These are phyloP conservation scores for Arthrobotrys conoides DNA, from an alignment of 2,329 filamentous ascomycete genomes.

Conservation along the genomic window DNA sequence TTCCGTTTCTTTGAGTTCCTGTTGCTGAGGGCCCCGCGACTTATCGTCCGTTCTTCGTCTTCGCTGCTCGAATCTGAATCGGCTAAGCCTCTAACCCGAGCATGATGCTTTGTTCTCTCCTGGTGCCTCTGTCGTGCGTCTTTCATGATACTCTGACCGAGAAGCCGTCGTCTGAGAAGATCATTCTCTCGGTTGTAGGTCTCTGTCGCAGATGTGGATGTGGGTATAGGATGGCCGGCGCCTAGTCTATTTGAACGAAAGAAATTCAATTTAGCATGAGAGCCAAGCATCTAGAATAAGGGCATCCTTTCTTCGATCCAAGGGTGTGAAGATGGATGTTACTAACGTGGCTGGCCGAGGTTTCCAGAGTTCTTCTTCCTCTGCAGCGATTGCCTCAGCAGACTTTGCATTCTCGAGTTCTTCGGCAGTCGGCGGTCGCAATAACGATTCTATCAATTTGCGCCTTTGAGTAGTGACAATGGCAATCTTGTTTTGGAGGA, in stretches of 20 bases:
- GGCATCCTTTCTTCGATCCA: background rate
- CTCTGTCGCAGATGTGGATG: conserved; percentile 66
- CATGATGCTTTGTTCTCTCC: conserved; percentile 36
- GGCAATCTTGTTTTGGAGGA: conserved; percentile 72
- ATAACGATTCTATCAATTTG: conserved; percentile 72
- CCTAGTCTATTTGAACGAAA: conserved; percentile 67
- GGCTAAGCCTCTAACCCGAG: background rate
- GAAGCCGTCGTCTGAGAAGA: conserved; percentile 68
- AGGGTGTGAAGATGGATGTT: background rate
- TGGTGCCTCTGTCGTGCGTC: conserved; percentile 51
- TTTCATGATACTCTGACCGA: conserved; percentile 65
- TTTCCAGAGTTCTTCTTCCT: conserved; percentile 72
- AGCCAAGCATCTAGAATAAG: background rate
- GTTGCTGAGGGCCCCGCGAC: conserved; percentile 23
- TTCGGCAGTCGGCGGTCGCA: conserved; percentile 68
- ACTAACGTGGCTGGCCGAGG: conserved; percentile 72
- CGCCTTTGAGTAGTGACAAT: conserved; percentile 72
- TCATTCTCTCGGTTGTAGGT: conserved; percentile 68
- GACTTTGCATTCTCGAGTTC: conserved; percentile 66
- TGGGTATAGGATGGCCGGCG: conserved; percentile 69
- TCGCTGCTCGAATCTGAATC: conserved; percentile 16
- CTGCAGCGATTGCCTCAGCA: conserved; percentile 68
- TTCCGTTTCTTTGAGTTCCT: conserved; percentile 32
- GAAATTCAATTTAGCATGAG: background rate
- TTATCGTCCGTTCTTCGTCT: conserved; percentile 25